Percentiles rank a stretch among this genome's conserved stretches.
phyloP scores from a whole-genome alignment of 192 early-diverging fungal species.

The Coemansia sp. region DNA sequence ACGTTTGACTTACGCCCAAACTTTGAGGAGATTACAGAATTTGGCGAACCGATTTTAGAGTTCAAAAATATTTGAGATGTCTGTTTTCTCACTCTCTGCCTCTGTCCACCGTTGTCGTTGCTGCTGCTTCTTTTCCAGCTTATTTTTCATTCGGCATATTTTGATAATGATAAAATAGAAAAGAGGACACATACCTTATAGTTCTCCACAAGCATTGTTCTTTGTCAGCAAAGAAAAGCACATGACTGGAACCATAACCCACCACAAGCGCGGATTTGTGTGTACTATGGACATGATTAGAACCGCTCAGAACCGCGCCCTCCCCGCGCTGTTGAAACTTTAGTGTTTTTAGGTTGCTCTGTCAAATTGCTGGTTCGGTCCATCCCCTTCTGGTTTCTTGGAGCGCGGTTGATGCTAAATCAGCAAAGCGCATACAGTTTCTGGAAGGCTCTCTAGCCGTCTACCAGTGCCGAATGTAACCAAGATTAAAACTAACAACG shows the following conservation, averaged over 20 bases:
- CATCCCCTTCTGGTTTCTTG: slow-evolving; percentile 8
- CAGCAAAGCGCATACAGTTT: slow-evolving; percentile 37
- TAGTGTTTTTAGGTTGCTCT: slow-evolving; percentile 20
- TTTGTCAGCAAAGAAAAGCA: neutral
- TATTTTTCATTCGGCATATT: neutral
- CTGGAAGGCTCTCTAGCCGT: slow-evolving; percentile 15
- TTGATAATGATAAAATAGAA: neutral
- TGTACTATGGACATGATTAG: neutral
- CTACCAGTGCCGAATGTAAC: slow-evolving; percentile 46
- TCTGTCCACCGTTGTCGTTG: too few relatives aligned
- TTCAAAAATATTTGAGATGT: slow-evolving; percentile 59
- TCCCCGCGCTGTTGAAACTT: neutral
- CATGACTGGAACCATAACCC: neutral
- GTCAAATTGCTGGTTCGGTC: slow-evolving; percentile 48
- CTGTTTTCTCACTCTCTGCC: too few relatives aligned
- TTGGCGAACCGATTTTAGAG: slow-evolving; percentile 90
- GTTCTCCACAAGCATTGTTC: too few relatives aligned
- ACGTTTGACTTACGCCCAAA: slow-evolving; percentile 93
- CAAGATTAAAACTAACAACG: slow-evolving; percentile 17
- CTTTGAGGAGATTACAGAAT: slow-evolving; percentile 88
- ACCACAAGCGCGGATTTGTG: neutral
- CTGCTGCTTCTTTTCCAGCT: neutral
- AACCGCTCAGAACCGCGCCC: neutral
- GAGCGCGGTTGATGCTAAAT: slow-evolving; percentile 21
- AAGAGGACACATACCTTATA: neutral